phyloP scores from a whole-genome alignment of 495 filamentous ascomycete genomes.

The Penicillium coffeae region DNA sequence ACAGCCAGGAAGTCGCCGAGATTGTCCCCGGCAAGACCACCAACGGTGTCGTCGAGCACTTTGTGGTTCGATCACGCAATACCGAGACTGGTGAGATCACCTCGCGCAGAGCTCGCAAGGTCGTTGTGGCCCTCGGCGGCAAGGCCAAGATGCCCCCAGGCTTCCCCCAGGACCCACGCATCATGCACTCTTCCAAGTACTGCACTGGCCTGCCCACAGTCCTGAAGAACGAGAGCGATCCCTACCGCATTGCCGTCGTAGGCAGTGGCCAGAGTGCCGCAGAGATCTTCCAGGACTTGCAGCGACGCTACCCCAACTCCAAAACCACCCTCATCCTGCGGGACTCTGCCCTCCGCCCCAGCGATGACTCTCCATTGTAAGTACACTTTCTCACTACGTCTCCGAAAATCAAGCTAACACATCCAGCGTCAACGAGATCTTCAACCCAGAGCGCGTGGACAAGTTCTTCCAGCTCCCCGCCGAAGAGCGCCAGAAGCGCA shows the following conservation, averaged over 20 bases:
- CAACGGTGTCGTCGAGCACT: conserved; percentile 44
- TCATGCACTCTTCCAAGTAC: conserved; percentile 91
- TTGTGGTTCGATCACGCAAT: conserved; percentile 54
- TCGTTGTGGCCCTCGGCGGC: conserved; percentile 83
- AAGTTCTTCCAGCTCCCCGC: conserved; percentile 61
- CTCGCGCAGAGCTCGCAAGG: conserved; percentile 64
- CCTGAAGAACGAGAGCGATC: conserved; percentile 50
- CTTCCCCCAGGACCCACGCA: conserved; percentile 60
- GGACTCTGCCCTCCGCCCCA: conserved; percentile 75
- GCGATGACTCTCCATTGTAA: conserved; percentile 94
- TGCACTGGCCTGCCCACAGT: conserved; percentile 57
- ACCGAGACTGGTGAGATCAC: conserved; percentile 46
- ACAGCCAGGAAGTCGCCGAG: conserved; percentile 70
- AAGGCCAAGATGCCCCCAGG: conserved; percentile 69
- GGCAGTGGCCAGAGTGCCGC: conserved; percentile 91
- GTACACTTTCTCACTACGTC: conserved; percentile 18
- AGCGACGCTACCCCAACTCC: conserved; percentile 77
- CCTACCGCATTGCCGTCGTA: conserved; percentile 75
- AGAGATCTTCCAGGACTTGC: conserved; percentile 90
- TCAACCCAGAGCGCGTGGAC: conserved; percentile 81
- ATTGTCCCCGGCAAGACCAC: conserved; percentile 38
- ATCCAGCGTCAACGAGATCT: conserved; percentile 87
- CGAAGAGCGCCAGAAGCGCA: conserved; percentile 56
- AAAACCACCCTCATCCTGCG: conserved; percentile 72
- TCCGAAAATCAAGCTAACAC: conserved; percentile 13